A percentile compares a stretch with the other conserved stretches of the same genome.
phyloP scores from a whole-genome alignment of 805 yeast genomes.

The Yamadazyma endophytica region DNA sequence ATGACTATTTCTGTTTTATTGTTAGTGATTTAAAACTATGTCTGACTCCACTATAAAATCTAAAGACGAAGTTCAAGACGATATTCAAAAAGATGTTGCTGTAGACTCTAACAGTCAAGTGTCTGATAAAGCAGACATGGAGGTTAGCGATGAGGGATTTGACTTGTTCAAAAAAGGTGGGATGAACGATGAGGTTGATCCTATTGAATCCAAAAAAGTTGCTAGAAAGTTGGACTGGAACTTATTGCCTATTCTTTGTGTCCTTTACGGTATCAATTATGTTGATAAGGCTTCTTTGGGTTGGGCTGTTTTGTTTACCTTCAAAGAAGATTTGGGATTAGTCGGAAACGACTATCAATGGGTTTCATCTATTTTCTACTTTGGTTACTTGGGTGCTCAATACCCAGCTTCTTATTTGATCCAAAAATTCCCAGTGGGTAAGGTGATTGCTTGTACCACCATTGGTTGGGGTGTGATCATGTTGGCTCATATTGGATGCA shows the following conservation, averaged over 20 bases:
- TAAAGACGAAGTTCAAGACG: too few species aligned
- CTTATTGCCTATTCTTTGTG: constrained; percentile 20
- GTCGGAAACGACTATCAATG: constrained; percentile 17
- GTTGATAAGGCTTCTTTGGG: constrained; percentile 25
- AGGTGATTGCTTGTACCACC: constrained; percentile 11
- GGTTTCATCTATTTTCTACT: constrained; percentile 21
- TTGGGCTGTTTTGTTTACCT: constrained; percentile 21
- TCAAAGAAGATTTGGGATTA: constrained; percentile 4
- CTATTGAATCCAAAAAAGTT: constrained; percentile 4
- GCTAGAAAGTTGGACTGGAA: constrained; percentile 8
- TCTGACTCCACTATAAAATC: too few species aligned
- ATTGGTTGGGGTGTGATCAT: constrained; percentile 17
- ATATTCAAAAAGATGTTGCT: constrained; percentile 7
- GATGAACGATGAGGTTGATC: constrained; percentile 7
- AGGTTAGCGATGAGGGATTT: constrained; percentile 6
- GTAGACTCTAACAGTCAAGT: background rate
- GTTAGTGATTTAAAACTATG: too few species aligned
- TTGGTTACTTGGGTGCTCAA: constrained; percentile 14
- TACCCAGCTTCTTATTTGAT: constrained; percentile 14
- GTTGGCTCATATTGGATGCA: constrained; percentile 23
- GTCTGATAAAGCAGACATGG: constrained; percentile 1
- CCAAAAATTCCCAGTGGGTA: constrained; percentile 14
- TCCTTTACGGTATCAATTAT: constrained; percentile 22
- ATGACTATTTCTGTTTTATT: too few species aligned
- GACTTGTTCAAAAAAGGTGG: constrained; percentile 10